phyloP scores from a whole-genome alignment of 805 yeast genomes.

The Allodekkera sacchari region DNA sequence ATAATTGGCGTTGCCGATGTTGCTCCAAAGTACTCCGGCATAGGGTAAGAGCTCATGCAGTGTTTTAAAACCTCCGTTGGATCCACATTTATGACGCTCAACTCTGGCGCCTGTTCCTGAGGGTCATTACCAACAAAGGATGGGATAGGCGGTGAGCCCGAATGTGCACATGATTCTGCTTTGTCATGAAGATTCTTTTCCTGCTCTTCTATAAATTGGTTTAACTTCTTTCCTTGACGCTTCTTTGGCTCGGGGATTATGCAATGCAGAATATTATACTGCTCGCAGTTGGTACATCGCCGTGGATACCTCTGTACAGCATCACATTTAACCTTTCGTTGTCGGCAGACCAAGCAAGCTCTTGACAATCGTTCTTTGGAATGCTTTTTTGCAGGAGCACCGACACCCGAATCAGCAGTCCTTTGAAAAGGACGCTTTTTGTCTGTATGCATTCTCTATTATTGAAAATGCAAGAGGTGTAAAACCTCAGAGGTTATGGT shows the following conservation, averaged over 20 bases:
- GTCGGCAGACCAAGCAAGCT: constrained; percentile 73
- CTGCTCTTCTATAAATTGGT: constrained; percentile 10
- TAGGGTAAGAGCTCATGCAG: constrained; percentile 9
- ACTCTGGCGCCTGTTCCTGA: constrained; percentile 13
- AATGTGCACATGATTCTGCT: neutral
- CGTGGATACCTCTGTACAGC: constrained; percentile 45
- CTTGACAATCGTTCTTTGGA: constrained; percentile 48
- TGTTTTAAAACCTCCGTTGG: constrained; percentile 13
- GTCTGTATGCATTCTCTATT: neutral
- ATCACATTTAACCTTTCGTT: constrained; percentile 75
- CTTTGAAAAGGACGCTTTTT: no score
- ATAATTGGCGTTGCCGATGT: constrained; percentile 23
- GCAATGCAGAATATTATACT: constrained; percentile 61
- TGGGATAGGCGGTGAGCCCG: constrained; percentile 6
- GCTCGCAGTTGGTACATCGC: constrained; percentile 57
- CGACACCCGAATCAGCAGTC: no score
- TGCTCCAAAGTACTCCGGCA: constrained; percentile 25
- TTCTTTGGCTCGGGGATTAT: constrained; percentile 44
- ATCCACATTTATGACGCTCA: constrained; percentile 14
- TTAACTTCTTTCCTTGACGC: constrained; percentile 17
- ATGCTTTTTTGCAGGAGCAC: no score
- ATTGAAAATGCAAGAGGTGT: neutral
- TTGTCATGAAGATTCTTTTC: neutral
- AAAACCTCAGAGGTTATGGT: no score
- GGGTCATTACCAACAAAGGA: constrained; percentile 16